These are phyloP conservation scores for Luffa aegyptiaca DNA, from an alignment of 306 rosid genomes.

Conservation along the genomic window DNA sequence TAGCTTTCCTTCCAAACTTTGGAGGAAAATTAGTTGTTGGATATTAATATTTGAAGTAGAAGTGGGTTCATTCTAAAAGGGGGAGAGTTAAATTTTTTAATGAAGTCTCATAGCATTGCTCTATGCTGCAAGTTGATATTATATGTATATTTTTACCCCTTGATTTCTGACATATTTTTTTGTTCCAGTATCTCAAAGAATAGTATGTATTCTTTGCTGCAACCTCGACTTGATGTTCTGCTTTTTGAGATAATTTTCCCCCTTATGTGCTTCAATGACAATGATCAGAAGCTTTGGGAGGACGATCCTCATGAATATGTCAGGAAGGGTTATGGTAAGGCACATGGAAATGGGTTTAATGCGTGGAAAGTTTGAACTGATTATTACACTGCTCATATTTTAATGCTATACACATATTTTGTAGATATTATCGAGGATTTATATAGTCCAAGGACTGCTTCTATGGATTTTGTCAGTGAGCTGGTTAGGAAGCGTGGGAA, in stretches of 20 bases:
- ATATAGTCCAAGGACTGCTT: constrained; percentile 94
- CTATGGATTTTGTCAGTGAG: constrained; percentile 97
- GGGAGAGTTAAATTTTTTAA: neutral
- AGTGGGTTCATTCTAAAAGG: neutral
- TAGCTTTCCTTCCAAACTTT: neutral
- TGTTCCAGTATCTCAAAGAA: constrained; percentile 76
- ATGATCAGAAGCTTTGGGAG: constrained; percentile 91
- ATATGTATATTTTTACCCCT: neutral
- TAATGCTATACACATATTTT: neutral
- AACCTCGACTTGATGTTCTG: constrained; percentile 70
- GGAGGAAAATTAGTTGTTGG: neutral
- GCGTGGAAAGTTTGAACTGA: neutral
- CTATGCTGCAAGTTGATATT: neutral
- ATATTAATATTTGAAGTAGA: neutral
- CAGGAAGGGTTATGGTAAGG: constrained; percentile 95
- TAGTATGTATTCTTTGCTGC: constrained; percentile 73
- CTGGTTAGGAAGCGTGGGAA: constrained; percentile 90
- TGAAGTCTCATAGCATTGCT: neutral
- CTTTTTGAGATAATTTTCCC: constrained; percentile 95
- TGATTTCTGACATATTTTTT: neutral
- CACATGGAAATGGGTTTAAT: neutral
- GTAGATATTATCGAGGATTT: constrained; percentile 92
- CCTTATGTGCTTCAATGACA: constrained; percentile 88
- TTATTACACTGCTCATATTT: neutral
- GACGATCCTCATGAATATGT: constrained; percentile 98